These are phyloP conservation scores for Gamarada debralockiae DNA, from an alignment of 495 filamentous ascomycete species.

Conservation along the genomic window DNA sequence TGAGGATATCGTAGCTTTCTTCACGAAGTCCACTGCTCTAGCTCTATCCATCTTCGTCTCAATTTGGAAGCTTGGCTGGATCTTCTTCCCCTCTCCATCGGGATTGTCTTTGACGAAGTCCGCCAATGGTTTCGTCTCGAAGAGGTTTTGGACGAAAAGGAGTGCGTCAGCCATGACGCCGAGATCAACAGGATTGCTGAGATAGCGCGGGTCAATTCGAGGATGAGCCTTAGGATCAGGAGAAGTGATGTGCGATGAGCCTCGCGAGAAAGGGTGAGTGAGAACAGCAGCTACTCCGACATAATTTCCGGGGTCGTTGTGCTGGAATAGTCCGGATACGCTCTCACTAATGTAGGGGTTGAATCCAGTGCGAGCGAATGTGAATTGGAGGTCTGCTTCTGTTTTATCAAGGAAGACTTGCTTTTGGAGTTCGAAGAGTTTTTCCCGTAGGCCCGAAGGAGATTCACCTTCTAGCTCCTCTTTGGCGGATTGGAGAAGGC, in stretches of 20 bases:
- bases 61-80: conserved; percentile 1
- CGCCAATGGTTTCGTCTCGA: conserved; percentile 34
- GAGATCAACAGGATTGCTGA: conserved; percentile 47
- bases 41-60: background rate
- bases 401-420: background rate
- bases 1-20: background rate
- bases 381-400: background rate
- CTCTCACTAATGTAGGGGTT: background rate
- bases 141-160: conserved; percentile 38
- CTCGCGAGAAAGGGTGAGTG: conserved; percentile 48
- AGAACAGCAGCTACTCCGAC: background rate
- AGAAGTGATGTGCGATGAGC: conserved; percentile 48
- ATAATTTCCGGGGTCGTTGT: background rate
- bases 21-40: background rate
- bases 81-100: conserved; percentile 16
- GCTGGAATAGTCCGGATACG: background rate
- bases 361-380: background rate
- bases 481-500: background rate
- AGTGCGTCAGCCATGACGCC: conserved; percentile 38
- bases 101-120: conserved; percentile 33
- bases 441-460: background rate
- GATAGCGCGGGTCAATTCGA: conserved; percentile 50
- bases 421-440: background rate
- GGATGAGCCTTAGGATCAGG: conserved; percentile 32
- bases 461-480: background rate